Conservation (phyloP, 805 yeast species). For the Starmerella gropengiesseri region DNA sequence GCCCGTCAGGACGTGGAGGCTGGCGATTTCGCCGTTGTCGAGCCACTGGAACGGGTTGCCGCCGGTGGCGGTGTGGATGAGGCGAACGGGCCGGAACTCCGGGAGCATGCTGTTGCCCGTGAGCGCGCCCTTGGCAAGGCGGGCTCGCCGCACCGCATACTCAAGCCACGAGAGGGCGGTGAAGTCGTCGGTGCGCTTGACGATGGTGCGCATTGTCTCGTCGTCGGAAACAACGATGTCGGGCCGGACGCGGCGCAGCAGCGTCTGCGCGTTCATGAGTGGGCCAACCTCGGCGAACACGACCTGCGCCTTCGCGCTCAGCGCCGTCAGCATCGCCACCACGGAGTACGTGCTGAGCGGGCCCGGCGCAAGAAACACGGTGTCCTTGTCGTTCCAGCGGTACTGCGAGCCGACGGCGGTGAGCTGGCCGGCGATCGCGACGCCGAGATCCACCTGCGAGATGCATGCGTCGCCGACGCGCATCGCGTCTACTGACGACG, state of each 20-base stretch:
- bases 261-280: conserved; percentile 20
- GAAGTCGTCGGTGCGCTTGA: conserved; percentile 23
- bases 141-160: conserved; percentile 14
- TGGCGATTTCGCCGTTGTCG: conserved; percentile 16
- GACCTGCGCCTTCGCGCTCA: conserved; percentile 24
- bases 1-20: conserved; percentile 29
- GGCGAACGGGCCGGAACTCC: conserved; percentile 25
- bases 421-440: conserved; percentile 32
- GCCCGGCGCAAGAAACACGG: conserved; percentile 27
- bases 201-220: conserved; percentile 25
- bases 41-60: conserved; percentile 22
- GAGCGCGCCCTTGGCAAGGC: conserved; percentile 26
- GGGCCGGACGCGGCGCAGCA: conserved; percentile 23
- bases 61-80: conserved; percentile 25
- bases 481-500: conserved; percentile 1
- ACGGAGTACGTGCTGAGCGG: conserved; percentile 24
- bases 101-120: conserved; percentile 22
- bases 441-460: conserved; percentile 26
- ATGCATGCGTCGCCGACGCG: conserved; percentile 7
- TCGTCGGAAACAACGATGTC: conserved; percentile 29
- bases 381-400: conserved; percentile 26
- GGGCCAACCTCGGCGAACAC: conserved; percentile 20
- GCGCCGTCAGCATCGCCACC: conserved; percentile 27
- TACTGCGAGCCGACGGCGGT: conserved; percentile 28
- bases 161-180: conserved; percentile 15